A percentile compares a stretch with the other conserved stretches of the same genome.
These are phyloP conservation scores for Psilocybe mexicana DNA, from an alignment of 1,284 basidiomycete species.

Conservation along the genomic window DNA sequence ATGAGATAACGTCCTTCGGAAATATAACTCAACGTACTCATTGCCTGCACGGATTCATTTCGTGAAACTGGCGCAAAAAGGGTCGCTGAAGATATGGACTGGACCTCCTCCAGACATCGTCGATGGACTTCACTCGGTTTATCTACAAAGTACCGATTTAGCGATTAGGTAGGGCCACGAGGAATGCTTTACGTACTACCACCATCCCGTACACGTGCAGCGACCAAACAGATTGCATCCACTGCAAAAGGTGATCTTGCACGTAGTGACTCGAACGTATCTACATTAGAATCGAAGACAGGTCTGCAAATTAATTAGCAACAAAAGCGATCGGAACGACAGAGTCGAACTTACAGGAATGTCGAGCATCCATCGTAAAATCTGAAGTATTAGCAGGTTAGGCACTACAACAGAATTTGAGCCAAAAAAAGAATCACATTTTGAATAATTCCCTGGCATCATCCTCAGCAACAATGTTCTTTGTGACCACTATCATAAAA, in stretches of 20 bases:
- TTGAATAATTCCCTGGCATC: conserved; percentile 84
- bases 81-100: conserved; percentile 80
- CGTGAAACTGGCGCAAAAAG: conserved; percentile 82
- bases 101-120: conserved; percentile 78
- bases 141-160: conserved; percentile 33
- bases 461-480: conserved; percentile 73
- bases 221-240: conserved; percentile 88
- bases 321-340: conserved; percentile 3
- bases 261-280: conserved; percentile 81
- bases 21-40: conserved; percentile 58
- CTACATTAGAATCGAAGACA: conserved; percentile 75
- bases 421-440: conserved; percentile 51
- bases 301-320: conserved; percentile 41
- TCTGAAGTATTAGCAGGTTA: conserved; percentile 39
- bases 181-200: conserved; percentile 54
- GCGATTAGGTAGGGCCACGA: not conserved
- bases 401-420: conserved; percentile 16
- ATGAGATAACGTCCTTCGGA: not conserved
- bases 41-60: conserved; percentile 86
- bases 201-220: conserved; percentile 83
- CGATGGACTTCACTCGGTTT: conserved; percentile 65
- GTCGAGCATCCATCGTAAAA: conserved; percentile 89
- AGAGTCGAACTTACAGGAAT: conserved; percentile 53
- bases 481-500: conserved; percentile 64
- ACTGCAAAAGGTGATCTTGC: conserved; percentile 84